Evolutionary conservation across 2,329 filamentous ascomycete species (phyloP).

Genomic region (Fusarium duplospermum): DNA sequence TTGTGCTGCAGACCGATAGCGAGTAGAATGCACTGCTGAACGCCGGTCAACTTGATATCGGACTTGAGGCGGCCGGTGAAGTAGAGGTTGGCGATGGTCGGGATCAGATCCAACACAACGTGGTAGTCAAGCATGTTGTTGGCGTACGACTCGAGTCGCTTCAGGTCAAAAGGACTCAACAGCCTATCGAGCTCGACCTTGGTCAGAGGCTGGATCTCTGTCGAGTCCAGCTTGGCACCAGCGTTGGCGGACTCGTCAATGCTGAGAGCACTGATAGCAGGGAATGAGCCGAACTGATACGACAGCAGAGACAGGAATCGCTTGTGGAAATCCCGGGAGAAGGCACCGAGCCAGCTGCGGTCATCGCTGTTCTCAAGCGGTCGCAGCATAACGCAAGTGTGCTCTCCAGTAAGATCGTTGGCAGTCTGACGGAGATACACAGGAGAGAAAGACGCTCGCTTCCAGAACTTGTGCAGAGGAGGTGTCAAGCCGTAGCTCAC

Average conservation of each 20-base stretch:
- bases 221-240: constrained; percentile 74
- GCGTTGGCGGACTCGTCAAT: constrained; percentile 87
- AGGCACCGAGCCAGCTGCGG: constrained; percentile 87
- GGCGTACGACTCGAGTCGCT: constrained; percentile 93
- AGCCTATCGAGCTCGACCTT: constrained; percentile 81
- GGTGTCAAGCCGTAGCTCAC: constrained; percentile 94
- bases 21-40: constrained; percentile 90
- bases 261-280: constrained; percentile 80
- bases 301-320: constrained; percentile 92
- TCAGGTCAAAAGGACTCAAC: constrained; percentile 92
- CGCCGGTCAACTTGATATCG: constrained; percentile 77
- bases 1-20: constrained; percentile 93
- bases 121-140: constrained; percentile 99
- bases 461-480: constrained; percentile 96
- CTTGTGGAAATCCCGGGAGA: constrained; percentile 91
- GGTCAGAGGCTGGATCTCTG: constrained; percentile 66
- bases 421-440: constrained; percentile 95
- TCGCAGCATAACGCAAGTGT: constrained; percentile 97
- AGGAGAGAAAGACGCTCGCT: constrained; percentile 84
- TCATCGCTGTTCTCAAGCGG: constrained; percentile 78
- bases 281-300: constrained; percentile 90
- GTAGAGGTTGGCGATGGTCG: constrained; percentile 83
- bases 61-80: constrained; percentile 81
- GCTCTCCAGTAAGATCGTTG: constrained; percentile 96
- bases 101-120: constrained; percentile 93